phyloP scores from a whole-genome alignment of 116 monocot genomes.

The Cymodocea nodosa region DNA sequence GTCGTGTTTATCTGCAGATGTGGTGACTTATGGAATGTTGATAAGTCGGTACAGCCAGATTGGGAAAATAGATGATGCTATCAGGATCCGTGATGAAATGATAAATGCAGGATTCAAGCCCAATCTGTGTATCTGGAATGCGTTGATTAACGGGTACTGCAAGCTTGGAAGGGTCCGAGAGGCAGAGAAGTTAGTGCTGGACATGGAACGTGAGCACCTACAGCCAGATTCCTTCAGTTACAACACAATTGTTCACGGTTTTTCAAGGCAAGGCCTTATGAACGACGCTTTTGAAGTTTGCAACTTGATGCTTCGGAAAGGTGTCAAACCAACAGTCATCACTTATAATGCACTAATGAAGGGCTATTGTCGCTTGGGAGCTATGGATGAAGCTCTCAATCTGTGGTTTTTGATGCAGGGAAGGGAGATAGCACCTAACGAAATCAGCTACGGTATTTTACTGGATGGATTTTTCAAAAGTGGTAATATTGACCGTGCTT shows the following conservation, averaged over 20 bases:
- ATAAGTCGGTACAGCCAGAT: conserved; percentile 49
- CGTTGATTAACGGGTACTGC: conserved; percentile 75
- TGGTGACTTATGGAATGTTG: conserved; percentile 52
- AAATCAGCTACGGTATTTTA: conserved; percentile 69
- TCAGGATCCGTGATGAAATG: conserved; percentile 57
- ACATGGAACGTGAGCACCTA: conserved; percentile 44
- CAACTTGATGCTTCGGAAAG: conserved; percentile 47
- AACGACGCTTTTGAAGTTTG: conserved; percentile 64
- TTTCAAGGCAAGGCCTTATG: conserved; percentile 55
- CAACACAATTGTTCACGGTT: conserved; percentile 68
- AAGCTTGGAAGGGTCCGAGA: conserved; percentile 55
- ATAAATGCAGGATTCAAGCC: conserved; percentile 26
- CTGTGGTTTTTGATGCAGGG: conserved; percentile 91
- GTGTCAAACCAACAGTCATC: conserved; percentile 31
- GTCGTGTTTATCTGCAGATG: conserved; percentile 33
- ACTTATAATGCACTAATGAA: conserved; percentile 83
- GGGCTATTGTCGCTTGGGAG: conserved; percentile 43
- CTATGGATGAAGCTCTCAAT: conserved; percentile 53
- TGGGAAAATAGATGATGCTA: conserved; percentile 63
- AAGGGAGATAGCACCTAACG: conserved; percentile 68
- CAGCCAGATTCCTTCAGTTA: conserved; percentile 87
- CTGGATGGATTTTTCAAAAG: conserved; percentile 74
- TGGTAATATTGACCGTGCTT: conserved; percentile 36
- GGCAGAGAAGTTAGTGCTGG: conserved; percentile 47
- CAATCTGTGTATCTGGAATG: conserved; percentile 49